phyloP scores from a whole-genome alignment of 148 eudicot genomes.

The Arctostaphylos glauca region DNA sequence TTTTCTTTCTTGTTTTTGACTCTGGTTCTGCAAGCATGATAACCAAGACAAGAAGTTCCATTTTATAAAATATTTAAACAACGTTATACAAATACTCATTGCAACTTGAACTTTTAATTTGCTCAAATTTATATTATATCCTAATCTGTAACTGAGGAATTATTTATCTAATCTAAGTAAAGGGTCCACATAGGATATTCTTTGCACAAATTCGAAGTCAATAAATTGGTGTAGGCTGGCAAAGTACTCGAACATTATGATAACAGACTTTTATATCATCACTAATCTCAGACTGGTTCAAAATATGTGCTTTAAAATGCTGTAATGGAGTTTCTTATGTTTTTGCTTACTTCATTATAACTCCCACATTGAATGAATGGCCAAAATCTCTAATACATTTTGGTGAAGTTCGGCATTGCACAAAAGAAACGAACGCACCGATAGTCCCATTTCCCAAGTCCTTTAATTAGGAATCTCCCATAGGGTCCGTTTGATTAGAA shows the following conservation, averaged over 20 bases:
- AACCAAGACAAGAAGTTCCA: not conserved
- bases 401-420: not conserved
- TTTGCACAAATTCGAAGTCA: not conserved
- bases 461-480: not conserved
- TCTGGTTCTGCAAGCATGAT: not conserved
- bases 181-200: not conserved
- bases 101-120: not conserved
- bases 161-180: not conserved
- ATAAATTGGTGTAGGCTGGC: not conserved
- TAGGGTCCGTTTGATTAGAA: too few relatives aligned
- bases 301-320: not conserved
- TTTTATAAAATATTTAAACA: too few relatives aligned
- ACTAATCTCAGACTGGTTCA: not conserved
- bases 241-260: not conserved
- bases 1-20: not conserved
- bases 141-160: not conserved
- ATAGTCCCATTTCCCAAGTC: not conserved
- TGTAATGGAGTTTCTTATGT: not conserved
- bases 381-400: not conserved
- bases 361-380: not conserved
- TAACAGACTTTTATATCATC: not conserved
- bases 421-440: too few relatives aligned
- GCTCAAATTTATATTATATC: not conserved
- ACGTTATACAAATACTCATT: not conserved
- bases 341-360: not conserved